Evolutionary conservation across 352 stramenopile genomes (phyloP).

Genomic region (Peronospora destructor): DNA sequence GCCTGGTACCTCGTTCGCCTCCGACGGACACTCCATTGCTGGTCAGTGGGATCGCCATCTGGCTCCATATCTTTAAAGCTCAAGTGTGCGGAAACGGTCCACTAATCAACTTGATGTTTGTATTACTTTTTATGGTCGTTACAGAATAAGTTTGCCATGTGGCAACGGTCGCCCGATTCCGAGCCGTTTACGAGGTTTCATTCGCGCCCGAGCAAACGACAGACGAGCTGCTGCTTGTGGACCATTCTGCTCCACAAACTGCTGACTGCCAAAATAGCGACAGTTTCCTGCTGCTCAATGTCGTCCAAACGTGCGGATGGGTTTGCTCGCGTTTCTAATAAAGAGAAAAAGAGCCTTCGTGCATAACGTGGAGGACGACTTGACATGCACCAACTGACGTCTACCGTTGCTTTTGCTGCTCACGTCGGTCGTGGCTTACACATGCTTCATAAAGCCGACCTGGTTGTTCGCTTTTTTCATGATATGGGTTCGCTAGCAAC

Average conservation of each 20-base stretch:
- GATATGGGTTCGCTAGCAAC: slow-evolving; percentile 11
- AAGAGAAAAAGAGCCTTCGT: not conserved
- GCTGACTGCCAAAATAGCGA: slow-evolving; percentile 5
- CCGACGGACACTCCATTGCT: slow-evolving; percentile 1
- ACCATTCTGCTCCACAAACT: slow-evolving; percentile 5
- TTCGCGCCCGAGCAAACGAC: slow-evolving; percentile 28
- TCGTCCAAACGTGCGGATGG: not conserved
- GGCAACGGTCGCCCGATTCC: slow-evolving; percentile 12
- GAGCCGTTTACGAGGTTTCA: slow-evolving; percentile 17
- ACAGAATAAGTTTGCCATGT: slow-evolving; percentile 14
- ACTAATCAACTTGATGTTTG: slow-evolving; percentile 2
- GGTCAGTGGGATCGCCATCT: slow-evolving; percentile 7
- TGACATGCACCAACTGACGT: slow-evolving; percentile 20
- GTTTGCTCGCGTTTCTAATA: slow-evolving; percentile 2
- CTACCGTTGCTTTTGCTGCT: slow-evolving; percentile 9
- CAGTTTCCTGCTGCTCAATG: slow-evolving; percentile 9
- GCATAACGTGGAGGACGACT: slow-evolving; percentile 10
- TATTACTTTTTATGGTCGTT: slow-evolving; percentile 13
- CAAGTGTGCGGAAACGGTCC: slow-evolving; percentile 23
- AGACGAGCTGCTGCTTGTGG: slow-evolving; percentile 10
- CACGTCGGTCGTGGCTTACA: slow-evolving; percentile 3
- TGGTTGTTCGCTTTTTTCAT: slow-evolving; percentile 9
- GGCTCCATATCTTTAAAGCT: slow-evolving; percentile 25
- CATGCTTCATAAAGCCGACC: slow-evolving; percentile 1
- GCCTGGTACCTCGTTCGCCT: slow-evolving; percentile 7